These are phyloP conservation scores for Lactarius quietus DNA, from an alignment of 768 basidiomycete genomes.

Conservation along the genomic window DNA sequence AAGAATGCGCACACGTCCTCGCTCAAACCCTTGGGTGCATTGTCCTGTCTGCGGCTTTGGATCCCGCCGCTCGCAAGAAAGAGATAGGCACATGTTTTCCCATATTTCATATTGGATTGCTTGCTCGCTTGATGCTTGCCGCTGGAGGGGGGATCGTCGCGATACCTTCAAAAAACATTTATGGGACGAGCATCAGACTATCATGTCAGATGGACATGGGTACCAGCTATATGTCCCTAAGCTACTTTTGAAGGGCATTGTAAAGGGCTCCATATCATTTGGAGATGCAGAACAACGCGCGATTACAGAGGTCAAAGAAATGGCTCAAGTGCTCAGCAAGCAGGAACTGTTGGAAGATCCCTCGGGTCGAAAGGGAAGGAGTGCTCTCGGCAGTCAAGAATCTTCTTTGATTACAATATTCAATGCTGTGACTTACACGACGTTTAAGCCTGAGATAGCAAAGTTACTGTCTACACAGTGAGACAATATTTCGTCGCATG, in stretches of 20 bases:
- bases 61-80: background rate
- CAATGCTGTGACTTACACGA: background rate
- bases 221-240: background rate
- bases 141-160: slow-evolving; percentile 8
- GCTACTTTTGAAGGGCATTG: background rate
- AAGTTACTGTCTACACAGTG: background rate
- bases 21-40: background rate
- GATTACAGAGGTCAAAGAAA: background rate
- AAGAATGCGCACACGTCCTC: background rate
- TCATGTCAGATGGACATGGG: background rate
- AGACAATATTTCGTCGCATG: background rate
- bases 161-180: slow-evolving; percentile 3
- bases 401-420: background rate
- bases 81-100: background rate
- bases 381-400: background rate
- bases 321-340: background rate
- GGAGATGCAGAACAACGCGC: background rate
- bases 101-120: slow-evolving; percentile 8
- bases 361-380: background rate
- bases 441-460: background rate
- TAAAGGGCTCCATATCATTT: background rate
- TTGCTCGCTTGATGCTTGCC: slow-evolving; percentile 1
- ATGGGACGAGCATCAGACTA: background rate
- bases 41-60: background rate
- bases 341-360: background rate